Evolutionary conservation across 768 basidiomycete genomes (phyloP), one percentile per base, ranked within the genome.

Genomic region (Tulasnella calospora): DNA sequence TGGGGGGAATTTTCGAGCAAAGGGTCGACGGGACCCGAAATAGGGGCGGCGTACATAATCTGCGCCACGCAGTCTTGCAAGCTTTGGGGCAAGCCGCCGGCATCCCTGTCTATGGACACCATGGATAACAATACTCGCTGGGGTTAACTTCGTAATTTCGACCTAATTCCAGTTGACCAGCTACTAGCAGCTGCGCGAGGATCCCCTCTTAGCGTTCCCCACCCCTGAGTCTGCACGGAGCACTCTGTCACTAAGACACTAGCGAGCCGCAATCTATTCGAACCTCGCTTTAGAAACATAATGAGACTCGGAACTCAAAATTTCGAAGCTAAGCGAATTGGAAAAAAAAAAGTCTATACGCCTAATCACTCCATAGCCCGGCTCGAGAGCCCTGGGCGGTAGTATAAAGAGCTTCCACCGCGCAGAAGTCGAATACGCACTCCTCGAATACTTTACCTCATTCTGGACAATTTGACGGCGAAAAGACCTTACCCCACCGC

Each of bases 401-500:
- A 46, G 46, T 7, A 46, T 46, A 46, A 46, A 40, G 38, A 10
- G 38, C 46, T 13, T 46, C 13, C 46, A 46, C 46, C 15, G 46
- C 5, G 46, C 46, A 46, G 8, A 46, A 17, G 13, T 15, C 46
- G 13, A 46, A 19, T 12, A 17, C 46, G 13, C 46, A 46, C 13
- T 7, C 41, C 13, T 41, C 6, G 41, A 41, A n/a, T n/a, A n/a
- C n/a, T n/a, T n/a, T n/a, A n/a, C n/a, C 88, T 99, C 79, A 99
- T 99, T 86, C 95, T 94, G 86, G 94, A 92, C 86, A 96, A 94
- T 83, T 92, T 99, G 81, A 99, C 98, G 12, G 97, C 98, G 1
- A 98, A 98, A 85, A 90, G 98, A 77, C 98, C 98, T 27, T 96
- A 99, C 82, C 87, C 90, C 12, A 95, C 91, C n/a, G 27, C 89